These are phyloP conservation scores for Apium graveolens DNA, from an alignment of 129 eudicot species.

Conservation along the genomic window DNA sequence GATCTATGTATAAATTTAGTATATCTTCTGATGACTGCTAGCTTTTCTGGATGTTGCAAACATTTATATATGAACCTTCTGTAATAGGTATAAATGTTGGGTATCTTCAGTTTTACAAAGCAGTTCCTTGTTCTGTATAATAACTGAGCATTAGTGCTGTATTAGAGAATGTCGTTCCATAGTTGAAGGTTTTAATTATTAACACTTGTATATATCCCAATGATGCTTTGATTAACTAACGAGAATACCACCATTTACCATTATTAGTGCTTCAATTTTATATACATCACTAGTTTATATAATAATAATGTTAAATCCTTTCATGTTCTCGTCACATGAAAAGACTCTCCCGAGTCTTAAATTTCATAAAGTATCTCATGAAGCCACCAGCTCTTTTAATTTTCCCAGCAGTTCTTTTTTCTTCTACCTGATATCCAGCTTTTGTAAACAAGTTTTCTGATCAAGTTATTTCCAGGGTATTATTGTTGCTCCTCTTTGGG, in stretches of 20 bases:
- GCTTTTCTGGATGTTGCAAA: background rate
- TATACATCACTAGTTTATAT: background rate
- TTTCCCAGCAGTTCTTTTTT: constrained; percentile 8
- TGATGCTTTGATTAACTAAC: background rate
- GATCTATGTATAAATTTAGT: background rate
- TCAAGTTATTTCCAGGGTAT: constrained; percentile 56
- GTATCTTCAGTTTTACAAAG: background rate
- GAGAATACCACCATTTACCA: background rate
- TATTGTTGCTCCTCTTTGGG: constrained; percentile 84
- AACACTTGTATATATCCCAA: background rate
- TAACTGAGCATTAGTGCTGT: background rate
- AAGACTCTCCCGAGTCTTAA: background rate
- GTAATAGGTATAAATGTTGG: background rate
- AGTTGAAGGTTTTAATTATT: background rate
- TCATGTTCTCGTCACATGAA: background rate
- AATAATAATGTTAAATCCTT: background rate
- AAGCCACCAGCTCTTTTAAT: background rate
- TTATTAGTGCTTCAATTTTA: background rate
- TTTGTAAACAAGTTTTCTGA: constrained; percentile 20
- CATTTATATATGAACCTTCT: background rate
- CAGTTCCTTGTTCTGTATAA: background rate
- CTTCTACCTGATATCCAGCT: constrained; percentile 11
- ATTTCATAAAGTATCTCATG: background rate
- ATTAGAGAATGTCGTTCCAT: background rate
- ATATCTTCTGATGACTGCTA: background rate